Conservation (phyloP, 176 grass and related monocot species). For the Eremochloa ophiuroides region DNA sequence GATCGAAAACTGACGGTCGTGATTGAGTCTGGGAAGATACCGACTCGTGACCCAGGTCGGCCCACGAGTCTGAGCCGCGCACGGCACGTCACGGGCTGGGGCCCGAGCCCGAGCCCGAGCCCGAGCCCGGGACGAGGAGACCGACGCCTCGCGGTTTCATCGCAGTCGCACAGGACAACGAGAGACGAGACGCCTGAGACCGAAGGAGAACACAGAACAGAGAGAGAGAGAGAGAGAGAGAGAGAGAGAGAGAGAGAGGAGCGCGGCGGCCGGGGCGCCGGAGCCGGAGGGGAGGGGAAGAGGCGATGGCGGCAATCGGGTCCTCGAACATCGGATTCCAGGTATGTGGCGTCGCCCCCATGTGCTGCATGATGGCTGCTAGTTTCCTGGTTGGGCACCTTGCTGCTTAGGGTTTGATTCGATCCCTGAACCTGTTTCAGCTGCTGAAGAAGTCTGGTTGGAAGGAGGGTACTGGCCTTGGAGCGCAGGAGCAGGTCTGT, state of each 20-base stretch:
- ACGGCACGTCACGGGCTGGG: background rate
- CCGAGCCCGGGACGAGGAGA: background rate
- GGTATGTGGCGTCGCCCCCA: slow-evolving; percentile 20
- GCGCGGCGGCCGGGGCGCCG: background rate
- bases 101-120: background rate
- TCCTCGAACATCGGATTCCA: slow-evolving; percentile 93
- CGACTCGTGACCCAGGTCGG: slow-evolving; percentile 10
- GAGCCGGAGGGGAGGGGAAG: background rate
- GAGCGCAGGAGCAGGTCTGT: slow-evolving; percentile 81
- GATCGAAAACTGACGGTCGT: background rate
- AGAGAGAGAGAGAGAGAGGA: no score
- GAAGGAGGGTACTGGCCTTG: slow-evolving; percentile 95
- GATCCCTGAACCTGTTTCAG: slow-evolving; percentile 28
- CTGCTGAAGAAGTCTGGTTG: slow-evolving; percentile 89
- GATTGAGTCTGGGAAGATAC: background rate
- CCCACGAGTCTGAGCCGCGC: background rate
- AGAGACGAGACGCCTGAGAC: background rate
- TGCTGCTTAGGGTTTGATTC: slow-evolving; percentile 46
- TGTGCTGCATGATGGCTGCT: background rate
- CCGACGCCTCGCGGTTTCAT: background rate
- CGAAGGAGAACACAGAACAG: background rate
- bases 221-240: no score
- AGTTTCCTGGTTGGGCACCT: background rate
- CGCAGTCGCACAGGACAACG: background rate
- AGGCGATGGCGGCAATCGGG: slow-evolving; percentile 42